Base-by-base conservation (phyloP, 257 asterid species). In the Salvia rosmarinus region DNA sequence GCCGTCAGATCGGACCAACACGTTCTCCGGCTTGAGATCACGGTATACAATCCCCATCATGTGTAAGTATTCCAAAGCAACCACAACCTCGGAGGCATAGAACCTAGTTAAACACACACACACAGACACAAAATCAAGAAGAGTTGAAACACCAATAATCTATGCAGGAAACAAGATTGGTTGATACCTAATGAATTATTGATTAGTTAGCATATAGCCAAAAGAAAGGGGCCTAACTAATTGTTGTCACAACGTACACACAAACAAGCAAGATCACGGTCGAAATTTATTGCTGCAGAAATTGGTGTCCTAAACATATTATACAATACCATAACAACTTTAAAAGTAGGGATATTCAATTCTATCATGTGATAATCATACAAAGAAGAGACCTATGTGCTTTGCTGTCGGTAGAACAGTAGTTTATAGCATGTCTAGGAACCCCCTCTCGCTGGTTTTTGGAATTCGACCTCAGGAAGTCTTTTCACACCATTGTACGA, bases 1-100 rank as follows among this genome's bases (percentile, higher is more conserved):
- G 12, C 97, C 97, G 50, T 90, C 97, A 0, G 87, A 69, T 42
- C 97, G 84, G 5, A 90, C 97, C 21, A 90, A 30, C 8, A 90
- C 93, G 17, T 90, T 90, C 72, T 90, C 97, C 0, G 97, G 97
- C 78, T 90, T 90, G 19, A 90, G 86, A 65, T 90, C 97, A 1
- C 97, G 95, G 51, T 90, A 90, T 3, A 88, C 95, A 34, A 88
- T 82, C 30, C 94, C 97, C 86, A 90, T 63, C 97, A 90, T 90
- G 89, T 90, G 97, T 34, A 90, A 60, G 73, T 90, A 90, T 46
- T 88, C 97, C 13, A 90, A 62, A 6, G 97, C 97, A 16, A 90
- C 95, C 63, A 90, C 83, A 34, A 90, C 93, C 76, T 90, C 97
- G 0, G 97, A 85, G 6, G 90, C 94, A 3, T 85, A 90, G 74